Conservation (phyloP, 164 flowering plant species). For the Tetracentron sinense region DNA sequence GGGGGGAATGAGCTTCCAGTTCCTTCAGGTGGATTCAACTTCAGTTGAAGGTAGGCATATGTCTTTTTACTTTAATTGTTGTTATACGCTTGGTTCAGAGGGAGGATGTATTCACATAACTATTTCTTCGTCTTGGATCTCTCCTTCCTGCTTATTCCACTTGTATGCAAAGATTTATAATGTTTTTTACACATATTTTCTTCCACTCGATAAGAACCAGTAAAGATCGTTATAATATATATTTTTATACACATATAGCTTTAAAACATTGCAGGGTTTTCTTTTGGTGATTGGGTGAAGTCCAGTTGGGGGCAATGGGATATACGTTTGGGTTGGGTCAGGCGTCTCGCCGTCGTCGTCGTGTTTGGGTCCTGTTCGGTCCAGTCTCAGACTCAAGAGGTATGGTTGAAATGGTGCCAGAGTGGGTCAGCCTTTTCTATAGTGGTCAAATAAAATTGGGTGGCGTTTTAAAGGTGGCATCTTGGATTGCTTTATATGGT, state of each 20-base stretch:
- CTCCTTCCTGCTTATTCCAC: background rate
- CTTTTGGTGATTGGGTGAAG: background rate
- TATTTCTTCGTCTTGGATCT: too few relatives aligned
- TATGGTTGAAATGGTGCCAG: slow-evolving; percentile 18
- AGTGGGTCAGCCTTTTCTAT: too few relatives aligned
- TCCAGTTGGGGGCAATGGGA: slow-evolving; percentile 13
- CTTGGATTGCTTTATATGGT: too few relatives aligned
- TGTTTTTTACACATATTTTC: too few relatives aligned
- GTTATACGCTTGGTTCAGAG: background rate
- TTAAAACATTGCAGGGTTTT: background rate
- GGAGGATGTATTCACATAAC: background rate
- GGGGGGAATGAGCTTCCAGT: slow-evolving; percentile 45
- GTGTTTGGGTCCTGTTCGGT: slow-evolving; percentile 15
- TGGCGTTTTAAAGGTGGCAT: too few relatives aligned
- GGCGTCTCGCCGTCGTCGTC: slow-evolving; percentile 2
- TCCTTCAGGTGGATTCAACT: slow-evolving; percentile 70
- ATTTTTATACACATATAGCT: too few relatives aligned
- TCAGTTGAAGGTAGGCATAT: slow-evolving; percentile 36
- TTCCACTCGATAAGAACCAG: too few relatives aligned
- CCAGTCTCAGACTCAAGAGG: slow-evolving; percentile 14
- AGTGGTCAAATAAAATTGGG: slow-evolving; percentile 12
- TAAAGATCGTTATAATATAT: too few relatives aligned
- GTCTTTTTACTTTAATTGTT: background rate
- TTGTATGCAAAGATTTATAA: too few relatives aligned
- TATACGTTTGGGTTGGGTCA: slow-evolving; percentile 5